Percentiles rank a stretch among this genome's conserved stretches.
Evolutionary conservation across 768 basidiomycete genomes (phyloP).

Genomic region (Suillus brevipes): DNA sequence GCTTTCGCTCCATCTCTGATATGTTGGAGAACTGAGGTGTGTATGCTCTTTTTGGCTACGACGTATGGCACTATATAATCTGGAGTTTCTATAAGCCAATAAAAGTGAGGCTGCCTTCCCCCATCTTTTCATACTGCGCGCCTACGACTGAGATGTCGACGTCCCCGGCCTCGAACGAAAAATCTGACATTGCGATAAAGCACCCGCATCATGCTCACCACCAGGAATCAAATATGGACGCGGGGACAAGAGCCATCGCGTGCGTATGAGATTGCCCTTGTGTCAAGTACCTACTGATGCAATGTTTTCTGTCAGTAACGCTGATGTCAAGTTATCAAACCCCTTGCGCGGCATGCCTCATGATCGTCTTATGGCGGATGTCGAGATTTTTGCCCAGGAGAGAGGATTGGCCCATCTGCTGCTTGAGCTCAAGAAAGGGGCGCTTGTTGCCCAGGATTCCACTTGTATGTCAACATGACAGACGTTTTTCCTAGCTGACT

Average conservation of each 20-base stretch:
- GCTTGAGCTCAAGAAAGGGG: constrained; percentile 63
- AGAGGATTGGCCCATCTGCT: constrained; percentile 41
- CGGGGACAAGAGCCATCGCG: constrained; percentile 16
- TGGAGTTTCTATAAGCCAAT: not conserved
- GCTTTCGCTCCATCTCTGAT: not conserved
- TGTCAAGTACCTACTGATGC: not conserved
- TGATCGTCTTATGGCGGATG: constrained; percentile 57
- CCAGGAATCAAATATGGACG: constrained; percentile 18
- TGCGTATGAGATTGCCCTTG: constrained; percentile 10
- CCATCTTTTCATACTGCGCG: not conserved
- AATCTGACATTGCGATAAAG: constrained; percentile 9
- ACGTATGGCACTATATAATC: not conserved
- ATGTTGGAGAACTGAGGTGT: constrained; percentile 13
- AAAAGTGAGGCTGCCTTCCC: constrained; percentile 20
- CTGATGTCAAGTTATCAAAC: constrained; percentile 51
- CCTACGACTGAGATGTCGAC: constrained; percentile 12
- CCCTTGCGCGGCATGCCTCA: constrained; percentile 61
- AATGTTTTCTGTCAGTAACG: constrained; percentile 25
- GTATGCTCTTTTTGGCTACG: not conserved
- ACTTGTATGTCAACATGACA: constrained; percentile 42
- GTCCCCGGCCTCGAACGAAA: constrained; percentile 23
- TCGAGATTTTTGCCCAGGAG: constrained; percentile 57
- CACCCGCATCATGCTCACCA: constrained; percentile 10
- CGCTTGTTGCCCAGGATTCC: constrained; percentile 72
- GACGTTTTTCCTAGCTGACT: constrained; percentile 30